Conservation (phyloP, 2,329 filamentous ascomycete species). For the Aurifilum marmelostoma region DNA sequence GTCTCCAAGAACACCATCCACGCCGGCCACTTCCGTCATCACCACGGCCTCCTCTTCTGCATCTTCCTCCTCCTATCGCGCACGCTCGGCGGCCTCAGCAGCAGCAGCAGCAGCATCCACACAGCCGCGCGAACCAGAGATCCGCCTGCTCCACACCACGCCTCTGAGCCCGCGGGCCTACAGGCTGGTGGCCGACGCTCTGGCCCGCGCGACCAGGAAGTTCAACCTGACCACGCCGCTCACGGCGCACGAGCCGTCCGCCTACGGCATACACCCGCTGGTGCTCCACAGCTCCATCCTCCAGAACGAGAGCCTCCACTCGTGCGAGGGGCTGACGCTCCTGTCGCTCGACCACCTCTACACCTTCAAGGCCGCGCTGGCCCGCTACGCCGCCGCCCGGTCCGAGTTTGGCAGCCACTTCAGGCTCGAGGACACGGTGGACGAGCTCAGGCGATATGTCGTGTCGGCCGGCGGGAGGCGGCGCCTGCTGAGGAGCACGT, state of each 20-base stretch:
- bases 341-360: slow-evolving; percentile 65
- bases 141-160: slow-evolving; percentile 55
- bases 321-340: slow-evolving; percentile 61
- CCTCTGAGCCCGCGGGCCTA: slow-evolving; percentile 51
- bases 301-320: slow-evolving; percentile 66
- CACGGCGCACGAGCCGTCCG: slow-evolving; percentile 35
- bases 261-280: slow-evolving; percentile 51
- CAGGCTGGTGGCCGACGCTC: slow-evolving; percentile 49
- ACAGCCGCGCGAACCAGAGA: slow-evolving; percentile 47
- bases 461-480: slow-evolving; percentile 53
- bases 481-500: slow-evolving; percentile 53
- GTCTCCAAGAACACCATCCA: slow-evolving; percentile 31
- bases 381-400: slow-evolving; percentile 55
- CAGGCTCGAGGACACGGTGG: slow-evolving; percentile 63
- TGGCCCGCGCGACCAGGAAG: slow-evolving; percentile 54
- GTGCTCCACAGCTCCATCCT: slow-evolving; percentile 59
- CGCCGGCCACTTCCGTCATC: slow-evolving; percentile 42
- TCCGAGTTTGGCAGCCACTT: slow-evolving; percentile 38
- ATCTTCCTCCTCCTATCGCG: slow-evolving; percentile 9
- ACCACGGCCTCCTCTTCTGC: slow-evolving; percentile 35
- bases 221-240: slow-evolving; percentile 19
- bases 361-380: slow-evolving; percentile 64
- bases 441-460: slow-evolving; percentile 63
- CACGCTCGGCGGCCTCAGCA: slow-evolving; percentile 4
- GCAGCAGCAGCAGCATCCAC: slow-evolving; percentile 22